Base-by-base conservation (phyloP, 2,329 filamentous ascomycete genomes). In the Aureobasidium subglaciale region DNA sequence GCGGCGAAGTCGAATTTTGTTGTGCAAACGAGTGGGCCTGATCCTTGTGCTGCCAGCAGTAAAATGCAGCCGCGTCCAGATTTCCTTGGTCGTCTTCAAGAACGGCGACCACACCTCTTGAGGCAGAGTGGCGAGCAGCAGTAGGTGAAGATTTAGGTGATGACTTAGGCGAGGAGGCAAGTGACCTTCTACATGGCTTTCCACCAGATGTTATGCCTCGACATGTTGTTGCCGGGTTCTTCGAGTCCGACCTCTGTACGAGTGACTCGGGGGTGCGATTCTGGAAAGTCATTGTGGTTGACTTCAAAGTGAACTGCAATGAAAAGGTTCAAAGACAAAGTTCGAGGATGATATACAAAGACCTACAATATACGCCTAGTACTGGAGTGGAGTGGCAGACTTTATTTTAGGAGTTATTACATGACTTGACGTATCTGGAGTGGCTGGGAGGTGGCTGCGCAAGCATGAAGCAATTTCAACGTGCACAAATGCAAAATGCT, bases 41-140 rank as follows among this genome's bases (percentile, higher is more conserved):
- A 56, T 93, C 89, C 68, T 88, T 91, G 74, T 99, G 93, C 69
- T 96, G 90, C 87, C 88, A 96, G 76, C 92, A 97, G 73, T 90
- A 96, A 48, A 85, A 80, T n/a, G 72, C 76, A 4, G 71, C 70
- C 57, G 84, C 82, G 30, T 73, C 76, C 10, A 59, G 55, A 59
- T 83, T 79, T 45, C 82, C 78, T 56, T 75, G 72, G 2, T 80
- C 77, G 58, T 83, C 78, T 9, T 71, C 69, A 2, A 70, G 64
- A 2, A 76, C 66, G 11, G 63, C 73, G 5, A 75, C 64, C 3
- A 75, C 71, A 10, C 72, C 71, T 48, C 38, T 59, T 25, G 60
- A 60, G 52, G 62, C 63, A 57, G 59, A 64, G 43, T 43, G 27
- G 2, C 38, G 37, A 27, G 41, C 24, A 15, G 59, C 59, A 63